Base-by-base conservation (phyloP, 306 rosid species). In the Rosa persica region DNA sequence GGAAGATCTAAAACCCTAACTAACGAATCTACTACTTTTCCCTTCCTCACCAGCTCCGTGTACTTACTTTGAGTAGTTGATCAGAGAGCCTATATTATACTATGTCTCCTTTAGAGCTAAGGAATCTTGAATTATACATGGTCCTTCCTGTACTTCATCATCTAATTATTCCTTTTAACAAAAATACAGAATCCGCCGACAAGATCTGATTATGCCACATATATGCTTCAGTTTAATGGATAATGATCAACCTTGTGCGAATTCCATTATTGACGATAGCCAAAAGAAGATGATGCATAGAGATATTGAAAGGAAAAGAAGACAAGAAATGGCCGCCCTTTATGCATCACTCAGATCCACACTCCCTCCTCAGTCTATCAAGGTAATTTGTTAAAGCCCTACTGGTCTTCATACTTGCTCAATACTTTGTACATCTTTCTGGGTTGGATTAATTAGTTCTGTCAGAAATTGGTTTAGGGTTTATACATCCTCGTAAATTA, bases 231-330 rank as follows among this genome's bases (percentile, higher is more conserved):
- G 19, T 57, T 66, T 46, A 27, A 34, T 72, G 81, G 84, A 83
- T 38, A 65, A 65, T 65, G 23, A 65, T 17, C 70, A 65, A 36
- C 70, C 12, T 65, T 16, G 9, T 36, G 44, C 46, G 12, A 65
- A 65, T 15, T 65, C 44, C 12, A 16, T 39, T 15, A 17, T 38
- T 22, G 74, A 70, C 20, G 43, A 81, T 17, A n/a, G 36, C 12
- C 74, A 71, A 34, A 64, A 77, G 61, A 82, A 72, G 85, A 67
- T 36, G 54, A 65, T 43, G 66, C 81, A 76, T 57, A 72, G 82
- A 65, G 81, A 77, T 12, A 66, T 72, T 15, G 81, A 82, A 64
- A 82, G 49, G 79, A 76, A 82, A 57, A 54, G 85, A 66, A 82
- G 85, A 47, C 70, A 77, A 77, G 79, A 65, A 64, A 82, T 82